These are phyloP conservation scores for Primulina huaijiensis DNA, from an alignment of 257 asterid species.

Conservation along the genomic window DNA sequence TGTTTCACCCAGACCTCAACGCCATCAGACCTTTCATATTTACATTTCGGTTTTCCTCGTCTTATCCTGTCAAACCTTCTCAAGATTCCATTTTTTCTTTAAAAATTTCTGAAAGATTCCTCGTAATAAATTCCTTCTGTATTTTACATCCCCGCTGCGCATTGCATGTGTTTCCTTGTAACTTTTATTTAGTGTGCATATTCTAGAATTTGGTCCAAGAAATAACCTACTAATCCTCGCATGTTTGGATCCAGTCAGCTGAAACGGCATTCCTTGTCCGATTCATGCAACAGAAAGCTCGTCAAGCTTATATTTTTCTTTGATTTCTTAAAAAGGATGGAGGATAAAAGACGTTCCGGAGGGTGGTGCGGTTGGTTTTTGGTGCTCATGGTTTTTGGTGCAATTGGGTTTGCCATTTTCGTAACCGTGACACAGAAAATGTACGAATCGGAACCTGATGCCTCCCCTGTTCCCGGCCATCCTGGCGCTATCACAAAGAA, in stretches of 20 bases:
- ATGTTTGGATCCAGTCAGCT: background rate
- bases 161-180: background rate
- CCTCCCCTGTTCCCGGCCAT: constrained; percentile 8
- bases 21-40: background rate
- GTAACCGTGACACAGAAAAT: background rate
- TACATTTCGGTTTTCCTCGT: background rate
- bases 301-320: background rate
- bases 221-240: background rate
- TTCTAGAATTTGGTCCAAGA: background rate
- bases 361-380: constrained; percentile 17
- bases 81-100: background rate
- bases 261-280: background rate
- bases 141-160: background rate
- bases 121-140: background rate
- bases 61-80: background rate
- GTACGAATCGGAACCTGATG: background rate
- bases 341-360: constrained; percentile 7
- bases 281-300: background rate
- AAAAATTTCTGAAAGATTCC: background rate
- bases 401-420: constrained; percentile 9
- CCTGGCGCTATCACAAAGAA: constrained; percentile 8
- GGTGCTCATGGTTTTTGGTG: constrained; percentile 4
- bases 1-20: background rate
- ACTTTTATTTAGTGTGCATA: background rate
- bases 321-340: constrained; percentile 6